phyloP scores from a whole-genome alignment of 2,329 filamentous ascomycete genomes.

The Bimuria novae-zelandiae region DNA sequence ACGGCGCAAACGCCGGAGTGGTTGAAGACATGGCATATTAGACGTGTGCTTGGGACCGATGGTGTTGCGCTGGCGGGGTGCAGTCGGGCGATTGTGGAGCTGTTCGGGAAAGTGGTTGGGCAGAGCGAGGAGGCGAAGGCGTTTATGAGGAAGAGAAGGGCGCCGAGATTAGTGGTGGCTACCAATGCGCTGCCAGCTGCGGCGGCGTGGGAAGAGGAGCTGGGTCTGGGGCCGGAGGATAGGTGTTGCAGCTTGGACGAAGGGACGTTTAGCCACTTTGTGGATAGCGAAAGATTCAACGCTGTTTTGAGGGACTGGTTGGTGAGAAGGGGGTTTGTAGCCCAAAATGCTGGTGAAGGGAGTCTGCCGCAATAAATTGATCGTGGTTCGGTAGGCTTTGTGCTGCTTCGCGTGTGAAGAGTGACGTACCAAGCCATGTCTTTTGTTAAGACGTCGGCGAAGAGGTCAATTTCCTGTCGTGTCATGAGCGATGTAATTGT shows the following conservation, averaged over 20 bases:
- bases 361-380: no score
- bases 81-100: conserved; percentile 10
- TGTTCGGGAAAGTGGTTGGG: conserved; percentile 17
- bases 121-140: conserved; percentile 13
- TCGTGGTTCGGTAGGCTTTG: no score
- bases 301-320: conserved; percentile 15
- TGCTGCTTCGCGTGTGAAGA: no score
- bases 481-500: no score
- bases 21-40: conserved; percentile 17
- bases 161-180: conserved; percentile 16
- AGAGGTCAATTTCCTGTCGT: no score
- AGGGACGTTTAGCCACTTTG: conserved; percentile 21
- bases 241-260: neutral
- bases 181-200: conserved; percentile 5
- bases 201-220: conserved; percentile 16
- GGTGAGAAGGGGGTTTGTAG: neutral
- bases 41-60: conserved; percentile 12
- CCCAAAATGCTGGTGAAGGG: neutral
- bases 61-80: conserved; percentile 14
- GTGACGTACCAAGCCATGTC: no score
- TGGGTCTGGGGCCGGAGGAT: conserved; percentile 6
- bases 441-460: no score
- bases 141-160: conserved; percentile 19
- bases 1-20: conserved; percentile 13
- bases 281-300: conserved; percentile 19